Base-by-base conservation (phyloP, 495 filamentous ascomycete genomes). In the Glonium stellatum region DNA sequence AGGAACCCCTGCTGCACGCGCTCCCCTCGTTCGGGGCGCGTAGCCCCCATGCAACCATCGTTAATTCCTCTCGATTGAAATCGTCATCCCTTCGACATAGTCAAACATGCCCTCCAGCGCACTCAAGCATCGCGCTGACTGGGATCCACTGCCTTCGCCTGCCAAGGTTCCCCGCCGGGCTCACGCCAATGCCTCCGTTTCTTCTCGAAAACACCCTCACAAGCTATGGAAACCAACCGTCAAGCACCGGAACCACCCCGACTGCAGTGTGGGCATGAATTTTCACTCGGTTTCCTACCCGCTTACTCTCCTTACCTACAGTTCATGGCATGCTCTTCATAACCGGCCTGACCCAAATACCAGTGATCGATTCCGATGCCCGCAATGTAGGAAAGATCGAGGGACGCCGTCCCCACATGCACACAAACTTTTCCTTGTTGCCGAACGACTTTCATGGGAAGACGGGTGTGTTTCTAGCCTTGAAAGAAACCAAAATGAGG, bases 231-330 rank as follows among this genome's bases (percentile, higher is more conserved):
- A 13, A 13, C 60, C 54, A 19, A 6, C 1, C 12, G 49, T 59
- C 11, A 52, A 34, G 41, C 47, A 49, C 36, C 42, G 18, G 13
- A 59, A 53, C 15, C 55, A 67, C 39, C 60, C 60, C 9, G 56
- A 67, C 31, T 60, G 35, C 47, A 57, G 36, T 22, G 22, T 60
- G 21, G 58, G 64, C 51, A 47, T 49, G 23, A 51, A 67, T 37
- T 63, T 67, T 48, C 61, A 64, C 27, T 63, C 60, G 48, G 47
- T 64, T 11, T 52, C 57, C 2, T 67, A 64, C 46, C 60, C 57
- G 4, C 44, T 61, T n/a, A 54, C 49, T 11, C 54, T 67, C 6
- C 31, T 67, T 35, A 53, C 64, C 3, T 67, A 61, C 22, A 47
- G 57, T 25, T 61, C 61, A 31, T 67, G 61, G 64, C 46, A 42